phyloP scores from a whole-genome alignment of 1,284 basidiomycete genomes.

The Trametes sp. region DNA sequence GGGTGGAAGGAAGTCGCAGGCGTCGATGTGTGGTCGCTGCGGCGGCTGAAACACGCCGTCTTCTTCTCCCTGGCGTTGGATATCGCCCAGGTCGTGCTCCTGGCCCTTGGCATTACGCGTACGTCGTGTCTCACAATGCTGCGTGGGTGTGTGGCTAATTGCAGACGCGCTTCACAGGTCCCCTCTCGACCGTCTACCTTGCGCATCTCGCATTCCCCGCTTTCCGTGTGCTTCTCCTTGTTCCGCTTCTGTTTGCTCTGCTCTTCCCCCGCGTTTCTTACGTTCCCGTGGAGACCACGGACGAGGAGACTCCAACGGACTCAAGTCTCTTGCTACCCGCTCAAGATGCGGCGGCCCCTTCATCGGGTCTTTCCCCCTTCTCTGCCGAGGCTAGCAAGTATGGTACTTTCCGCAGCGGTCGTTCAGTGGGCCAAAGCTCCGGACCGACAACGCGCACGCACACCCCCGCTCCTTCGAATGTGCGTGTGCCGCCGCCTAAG shows the following conservation, averaged over 20 bases:
- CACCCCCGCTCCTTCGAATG: slow-evolving; percentile 62
- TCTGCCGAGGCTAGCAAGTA: slow-evolving; percentile 66
- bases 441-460: slow-evolving; percentile 64
- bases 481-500: slow-evolving; percentile 42
- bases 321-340: slow-evolving; percentile 62
- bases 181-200: slow-evolving; percentile 51
- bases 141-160: not conserved
- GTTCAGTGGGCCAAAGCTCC: slow-evolving; percentile 58
- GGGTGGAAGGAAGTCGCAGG: slow-evolving; percentile 80
- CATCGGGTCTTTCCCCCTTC: slow-evolving; percentile 55
- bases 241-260: slow-evolving; percentile 64
- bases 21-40: slow-evolving; percentile 72
- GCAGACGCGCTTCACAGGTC: slow-evolving; percentile 31
- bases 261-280: slow-evolving; percentile 67
- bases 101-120: slow-evolving; percentile 56
- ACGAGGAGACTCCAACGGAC: slow-evolving; percentile 52
- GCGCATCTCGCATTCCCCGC: slow-evolving; percentile 70
- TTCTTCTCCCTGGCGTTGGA: slow-evolving; percentile 63
- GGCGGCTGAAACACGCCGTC: slow-evolving; percentile 62
- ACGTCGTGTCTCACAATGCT: not conserved
- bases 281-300: slow-evolving; percentile 53
- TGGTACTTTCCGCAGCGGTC: slow-evolving; percentile 70
- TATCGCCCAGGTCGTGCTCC: slow-evolving; percentile 61
- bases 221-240: slow-evolving; percentile 68
- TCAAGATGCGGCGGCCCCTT: slow-evolving; percentile 49